Base-by-base conservation (phyloP, 2,329 filamentous ascomycete genomes). In the Diaporthe ampelina region DNA sequence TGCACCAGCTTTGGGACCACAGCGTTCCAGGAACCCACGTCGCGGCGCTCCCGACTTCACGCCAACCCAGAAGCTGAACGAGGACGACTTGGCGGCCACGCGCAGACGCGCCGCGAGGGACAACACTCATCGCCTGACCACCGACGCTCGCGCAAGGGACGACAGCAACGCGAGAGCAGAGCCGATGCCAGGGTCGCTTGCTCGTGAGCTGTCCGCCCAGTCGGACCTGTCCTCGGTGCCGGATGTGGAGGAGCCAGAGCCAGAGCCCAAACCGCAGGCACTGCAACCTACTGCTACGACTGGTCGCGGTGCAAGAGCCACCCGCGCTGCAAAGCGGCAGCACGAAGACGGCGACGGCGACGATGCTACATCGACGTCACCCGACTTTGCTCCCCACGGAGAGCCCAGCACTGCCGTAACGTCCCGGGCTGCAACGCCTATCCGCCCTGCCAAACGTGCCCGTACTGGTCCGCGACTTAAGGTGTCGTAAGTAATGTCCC, bases 401-500 rank as follows among this genome's bases (percentile, higher is more conserved):
- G 86, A 83, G 81, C 86, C 81, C 75, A 85, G 79, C 45, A 88
- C 86, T n/a, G 81, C 83, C 17, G 83, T 86, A 61, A 87, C 84
- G 77, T 92, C 91, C 43, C 89, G 91, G 77, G 90, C 90, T 73
- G 89, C 86, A 72, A 93, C 91, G 43, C 91, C 91, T n/a, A 45
- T 63, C 9, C 84, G 87, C 57, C 84, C 89, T 43, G 83, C 85
- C 75, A 92, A 92, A 86, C 92, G 89, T 82, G 85, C 87, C 67
- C 89, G 90, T 80, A 88, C 87, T 70, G 91, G 91, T 52, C 86
- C 90, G 75, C 91, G 92, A 77, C 88, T 93, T 80, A 93, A 94
- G 84, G 89, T 88, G 82, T 94, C 92, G 92, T 92, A 85, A 89
- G 91, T 91, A 72, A 72, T 68, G 57, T 40, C 72, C 13, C 13